These are phyloP conservation scores for Mortierella sp. DNA, from an alignment of 371 early-diverging fungal genomes.

Conservation along the genomic window DNA sequence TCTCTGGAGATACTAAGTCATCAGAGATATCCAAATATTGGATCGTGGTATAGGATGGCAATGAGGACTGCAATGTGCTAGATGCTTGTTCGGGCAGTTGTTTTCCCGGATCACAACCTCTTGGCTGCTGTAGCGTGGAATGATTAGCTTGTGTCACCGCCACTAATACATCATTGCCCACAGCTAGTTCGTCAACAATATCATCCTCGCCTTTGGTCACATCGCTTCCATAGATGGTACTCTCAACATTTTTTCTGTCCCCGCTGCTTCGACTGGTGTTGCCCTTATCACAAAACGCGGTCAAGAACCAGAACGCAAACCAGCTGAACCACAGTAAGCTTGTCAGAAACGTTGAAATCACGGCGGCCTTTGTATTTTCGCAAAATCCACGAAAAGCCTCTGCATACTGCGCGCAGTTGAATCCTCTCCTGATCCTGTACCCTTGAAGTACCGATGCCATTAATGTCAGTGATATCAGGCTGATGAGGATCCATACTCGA, in stretches of 20 bases:
- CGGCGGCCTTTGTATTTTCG: conserved; percentile 15
- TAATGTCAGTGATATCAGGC: conserved; percentile 15
- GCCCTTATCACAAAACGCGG: conserved; percentile 7
- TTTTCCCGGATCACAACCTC: not conserved
- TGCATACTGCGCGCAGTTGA: conserved; percentile 5
- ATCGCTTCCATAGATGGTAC: not conserved
- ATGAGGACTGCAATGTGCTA: not conserved
- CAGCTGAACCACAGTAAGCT: conserved; percentile 33
- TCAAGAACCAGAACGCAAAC: conserved; percentile 25
- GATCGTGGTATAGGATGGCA: not conserved
- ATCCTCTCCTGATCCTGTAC: conserved; percentile 20
- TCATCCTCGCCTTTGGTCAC: not conserved
- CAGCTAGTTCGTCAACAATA: not conserved
- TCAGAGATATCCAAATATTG: not conserved
- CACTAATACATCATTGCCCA: not conserved
- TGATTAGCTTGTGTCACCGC: conserved; percentile 6
- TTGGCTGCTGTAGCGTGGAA: not conserved
- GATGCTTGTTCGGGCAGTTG: not conserved
- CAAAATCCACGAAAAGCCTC: conserved; percentile 9
- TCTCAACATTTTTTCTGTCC: not conserved
- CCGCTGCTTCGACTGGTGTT: not conserved
- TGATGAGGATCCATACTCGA: conserved; percentile 17
- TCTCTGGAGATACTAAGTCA: not conserved
- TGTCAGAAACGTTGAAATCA: conserved; percentile 11
- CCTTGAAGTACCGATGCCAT: conserved; percentile 19